Evolutionary conservation across 2,329 filamentous ascomycete genomes (phyloP), one percentile per base, ranked within the genome.

Genomic region (Microdochium paspali): DNA sequence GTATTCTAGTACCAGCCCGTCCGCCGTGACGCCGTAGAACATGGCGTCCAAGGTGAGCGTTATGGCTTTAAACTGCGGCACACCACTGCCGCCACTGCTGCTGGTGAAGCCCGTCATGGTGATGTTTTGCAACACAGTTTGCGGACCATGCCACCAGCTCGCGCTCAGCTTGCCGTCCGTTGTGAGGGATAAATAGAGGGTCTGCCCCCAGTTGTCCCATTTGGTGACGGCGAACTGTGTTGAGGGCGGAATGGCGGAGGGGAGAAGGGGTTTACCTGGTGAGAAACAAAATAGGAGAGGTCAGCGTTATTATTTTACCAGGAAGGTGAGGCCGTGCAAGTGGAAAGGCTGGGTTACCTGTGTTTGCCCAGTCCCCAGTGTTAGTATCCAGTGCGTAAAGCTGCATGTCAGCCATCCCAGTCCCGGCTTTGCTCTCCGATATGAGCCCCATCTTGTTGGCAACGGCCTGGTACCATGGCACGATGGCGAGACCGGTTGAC

Each of bases 21-120:
- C 51, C 24, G 45, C 45, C 21, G 57, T 50, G 7, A 59, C 48
- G 2, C 45, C 56, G 3, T 58, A 48, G 45, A 55, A 56, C 25
- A 56, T 32, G 24, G 47, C 50, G 31, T 56, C 51, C n/a, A 46
- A 51, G 4, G 44, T 18, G n/a, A 40, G 35, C 13, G 13, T 40
- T 10, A 35, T 35, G 3, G 44, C 28, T 10, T n/a, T 35, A 20
- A 46, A 35, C n/a, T 30, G 44, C 20, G 35, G 35, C 15, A 20
- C 10, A 20, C 26, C 13, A 13, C 26, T 28, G 7, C n/a, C 12
- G 13, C 35, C 35, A 9, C 4, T 12, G 35, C 4, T 12, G 35
- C 18, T 7, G 15, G 31, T 13, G 31, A 35, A 18, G 10, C 35
- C 35, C 18, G 35, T 18, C 13, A 40, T 15, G 35, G 12, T 18